Evolutionary conservation across 495 filamentous ascomycete species (phyloP).

Genomic region (Beverwykella pulmonaria): DNA sequence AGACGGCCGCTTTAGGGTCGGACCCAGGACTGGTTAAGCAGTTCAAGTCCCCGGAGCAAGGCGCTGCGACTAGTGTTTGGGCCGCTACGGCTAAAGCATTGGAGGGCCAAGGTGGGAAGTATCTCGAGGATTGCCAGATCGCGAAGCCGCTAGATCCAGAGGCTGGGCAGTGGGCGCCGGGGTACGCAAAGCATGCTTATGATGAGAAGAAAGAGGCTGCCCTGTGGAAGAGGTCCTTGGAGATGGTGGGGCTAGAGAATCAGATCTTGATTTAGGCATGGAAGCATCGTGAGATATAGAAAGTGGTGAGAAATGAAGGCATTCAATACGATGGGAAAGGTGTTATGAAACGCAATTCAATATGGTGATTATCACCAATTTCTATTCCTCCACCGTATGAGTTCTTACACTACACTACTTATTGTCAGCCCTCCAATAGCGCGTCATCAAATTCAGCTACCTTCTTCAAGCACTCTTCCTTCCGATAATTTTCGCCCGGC

Average conservation of each 20-base stretch:
- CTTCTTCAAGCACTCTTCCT: background rate
- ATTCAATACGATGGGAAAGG: too few species aligned
- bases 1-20: conserved; percentile 27
- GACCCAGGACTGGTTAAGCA: background rate
- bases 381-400: too few species aligned
- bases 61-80: conserved; percentile 49
- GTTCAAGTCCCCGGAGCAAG: conserved; percentile 28
- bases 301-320: too few species aligned
- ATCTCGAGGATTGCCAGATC: conserved; percentile 42
- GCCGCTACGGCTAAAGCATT: conserved; percentile 45
- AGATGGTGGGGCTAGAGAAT: background rate
- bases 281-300: too few species aligned
- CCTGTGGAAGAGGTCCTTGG: background rate
- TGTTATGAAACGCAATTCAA: too few species aligned
- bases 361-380: too few species aligned
- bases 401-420: too few species aligned
- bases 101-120: conserved; percentile 48
- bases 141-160: background rate
- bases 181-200: background rate
- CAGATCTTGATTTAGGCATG: too few species aligned
- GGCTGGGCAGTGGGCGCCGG: background rate
- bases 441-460: background rate
- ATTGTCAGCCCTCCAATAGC: background rate
- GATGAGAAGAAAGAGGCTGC: background rate
- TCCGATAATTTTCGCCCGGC: background rate